phyloP scores from a whole-genome alignment of 768 basidiomycete species.

The Tricholoma flavovirens region DNA sequence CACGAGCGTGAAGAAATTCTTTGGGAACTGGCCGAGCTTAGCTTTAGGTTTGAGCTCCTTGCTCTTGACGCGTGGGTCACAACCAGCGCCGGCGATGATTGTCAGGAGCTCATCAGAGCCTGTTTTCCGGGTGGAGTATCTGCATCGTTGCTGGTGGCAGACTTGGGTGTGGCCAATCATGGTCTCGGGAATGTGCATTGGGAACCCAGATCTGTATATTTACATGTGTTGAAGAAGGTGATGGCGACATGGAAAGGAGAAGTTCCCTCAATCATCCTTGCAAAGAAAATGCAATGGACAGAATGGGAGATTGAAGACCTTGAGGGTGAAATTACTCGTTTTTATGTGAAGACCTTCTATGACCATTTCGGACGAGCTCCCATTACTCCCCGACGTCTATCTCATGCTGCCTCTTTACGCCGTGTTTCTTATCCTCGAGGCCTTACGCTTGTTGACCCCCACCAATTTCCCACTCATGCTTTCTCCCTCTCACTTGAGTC shows the following conservation, averaged over 20 bases:
- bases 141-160: neutral
- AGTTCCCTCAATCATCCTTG: neutral
- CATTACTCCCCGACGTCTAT: neutral
- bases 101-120: neutral
- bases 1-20: neutral
- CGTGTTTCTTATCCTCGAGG: neutral
- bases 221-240: neutral
- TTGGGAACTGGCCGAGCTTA: neutral
- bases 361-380: neutral
- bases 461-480: neutral
- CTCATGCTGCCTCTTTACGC: neutral
- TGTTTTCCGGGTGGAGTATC: neutral
- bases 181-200: neutral
- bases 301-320: neutral
- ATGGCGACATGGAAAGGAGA: neutral
- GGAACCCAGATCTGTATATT: neutral
- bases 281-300: neutral
- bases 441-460: neutral
- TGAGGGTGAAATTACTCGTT: neutral
- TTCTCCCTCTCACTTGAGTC: neutral
- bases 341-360: constrained; percentile 1
- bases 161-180: neutral
- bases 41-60: neutral
- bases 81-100: neutral
- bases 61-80: neutral